Conservation (phyloP, 805 yeast species). For the Groenewaldozyma salmanticensis region DNA sequence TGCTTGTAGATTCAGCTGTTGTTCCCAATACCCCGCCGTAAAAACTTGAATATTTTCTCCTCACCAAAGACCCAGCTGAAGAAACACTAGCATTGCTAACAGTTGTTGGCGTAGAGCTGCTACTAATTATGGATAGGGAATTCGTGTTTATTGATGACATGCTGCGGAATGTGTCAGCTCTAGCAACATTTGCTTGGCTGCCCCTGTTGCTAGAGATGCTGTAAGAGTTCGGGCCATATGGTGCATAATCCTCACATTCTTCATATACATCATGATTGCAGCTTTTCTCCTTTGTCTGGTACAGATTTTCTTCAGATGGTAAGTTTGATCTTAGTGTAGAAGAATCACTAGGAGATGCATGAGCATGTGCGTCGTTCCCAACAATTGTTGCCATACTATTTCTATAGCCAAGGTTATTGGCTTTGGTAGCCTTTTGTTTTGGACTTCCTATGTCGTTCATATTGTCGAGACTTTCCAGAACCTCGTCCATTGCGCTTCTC, state of each 20-base stretch:
- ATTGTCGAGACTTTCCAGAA: constrained; percentile 22
- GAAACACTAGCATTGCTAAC: constrained; percentile 74
- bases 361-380: background rate
- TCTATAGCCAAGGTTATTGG: background rate
- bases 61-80: constrained; percentile 73
- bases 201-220: background rate
- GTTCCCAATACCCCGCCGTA: background rate
- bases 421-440: background rate
- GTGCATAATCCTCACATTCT: constrained; percentile 6
- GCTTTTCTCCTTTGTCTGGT: background rate
- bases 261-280: too few species aligned
- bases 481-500: constrained; percentile 27
- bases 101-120: constrained; percentile 26
- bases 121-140: constrained; percentile 12
- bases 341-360: background rate
- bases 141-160: constrained; percentile 14
- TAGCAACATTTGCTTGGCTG: constrained; percentile 4
- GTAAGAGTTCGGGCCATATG: constrained; percentile 13
- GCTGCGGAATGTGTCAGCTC: constrained; percentile 13
- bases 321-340: background rate
- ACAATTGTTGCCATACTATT: constrained; percentile 2
- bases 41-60: constrained; percentile 41
- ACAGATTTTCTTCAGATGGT: background rate
- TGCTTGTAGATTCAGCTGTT: too few species aligned
- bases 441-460: constrained; percentile 11